Evolutionary conservation across 1,284 basidiomycete species (phyloP), one percentile per base, ranked within the genome.

Genomic region (Pterulicium gracile): DNA sequence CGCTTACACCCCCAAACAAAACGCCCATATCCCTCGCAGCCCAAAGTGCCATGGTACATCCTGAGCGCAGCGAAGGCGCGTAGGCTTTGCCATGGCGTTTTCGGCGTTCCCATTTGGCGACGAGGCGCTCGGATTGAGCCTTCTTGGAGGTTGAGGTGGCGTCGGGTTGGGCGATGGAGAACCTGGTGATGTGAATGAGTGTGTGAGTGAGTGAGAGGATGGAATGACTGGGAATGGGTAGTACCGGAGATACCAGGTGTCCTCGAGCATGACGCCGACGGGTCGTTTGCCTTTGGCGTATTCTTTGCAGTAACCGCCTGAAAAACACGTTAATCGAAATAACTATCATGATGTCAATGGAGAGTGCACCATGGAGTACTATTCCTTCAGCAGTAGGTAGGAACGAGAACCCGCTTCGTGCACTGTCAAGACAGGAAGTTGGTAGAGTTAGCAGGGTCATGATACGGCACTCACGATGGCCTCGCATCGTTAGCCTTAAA

Each of bases 251-350:
- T 94, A 70, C 91, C 93, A 96, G 0, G 88, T 88, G 57, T 97
- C 93, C 24, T 94, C 90, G 3, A 95, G 70, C 61, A 90, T 91
- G 7, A 93, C 72, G 1, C 93, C 93, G 32, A 92, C 71, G 0
- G 88, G 81, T 2, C 88, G 73, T 58, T 92, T 90, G 0, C 90
- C 90, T 58, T 94, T 94, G 35, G 72, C 66, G 55, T 95, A 96
- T 59, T 90, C 87, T 59, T 96, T 96, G 58, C 87, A 89, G 61
- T 96, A 97, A 0, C 93, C 93, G 7, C 85, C 82, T 86, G 44
- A 22, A 23, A n/a, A n/a, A n/a, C n/a, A n/a, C n/a, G n/a, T n/a
- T n/a, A n/a, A n/a, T n/a, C n/a, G n/a, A n/a, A n/a, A n/a, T n/a
- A n/a, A n/a, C n/a, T n/a, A n/a, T n/a, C 10, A 4, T 15, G 21